A percentile compares a stretch with the other conserved stretches of the same genome.
These are phyloP conservation scores for Cladosporium sp. DNA, from an alignment of 2,329 filamentous ascomycete species.

Conservation along the genomic window DNA sequence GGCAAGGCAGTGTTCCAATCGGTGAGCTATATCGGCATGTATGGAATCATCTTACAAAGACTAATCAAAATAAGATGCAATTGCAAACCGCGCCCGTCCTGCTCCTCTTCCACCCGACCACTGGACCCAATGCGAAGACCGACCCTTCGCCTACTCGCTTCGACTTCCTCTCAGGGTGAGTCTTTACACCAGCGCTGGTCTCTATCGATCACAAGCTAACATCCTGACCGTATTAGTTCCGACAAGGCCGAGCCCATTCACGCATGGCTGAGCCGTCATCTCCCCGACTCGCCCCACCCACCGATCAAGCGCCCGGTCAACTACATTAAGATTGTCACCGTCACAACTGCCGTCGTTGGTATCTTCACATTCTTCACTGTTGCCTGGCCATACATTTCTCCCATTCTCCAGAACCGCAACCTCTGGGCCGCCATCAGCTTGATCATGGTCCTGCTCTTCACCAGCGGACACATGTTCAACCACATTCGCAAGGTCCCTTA, in stretches of 20 bases:
- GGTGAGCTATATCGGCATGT: conserved; percentile 48
- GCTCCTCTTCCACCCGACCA: conserved; percentile 79
- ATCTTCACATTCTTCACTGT: conserved; percentile 64
- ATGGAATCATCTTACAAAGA: not conserved
- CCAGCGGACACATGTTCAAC: conserved; percentile 98
- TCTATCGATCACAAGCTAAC: not conserved
- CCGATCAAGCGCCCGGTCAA: conserved; percentile 80
- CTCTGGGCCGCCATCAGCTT: conserved; percentile 89
- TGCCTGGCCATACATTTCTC: conserved; percentile 72
- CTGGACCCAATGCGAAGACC: conserved; percentile 70
- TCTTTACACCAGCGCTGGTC: conserved; percentile 2
- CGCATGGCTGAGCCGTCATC: conserved; percentile 71
- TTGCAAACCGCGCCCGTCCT: conserved; percentile 93
- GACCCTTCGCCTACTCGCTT: conserved; percentile 69
- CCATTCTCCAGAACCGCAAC: conserved; percentile 82
- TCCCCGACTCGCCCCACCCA: conserved; percentile 70
- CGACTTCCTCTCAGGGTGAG: conserved; percentile 79
- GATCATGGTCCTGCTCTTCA: conserved; percentile 87
- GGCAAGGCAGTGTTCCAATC: conserved; percentile 82
- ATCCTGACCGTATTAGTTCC: conserved; percentile 4
- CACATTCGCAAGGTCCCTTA: conserved; percentile 96
- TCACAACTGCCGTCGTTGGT: conserved; percentile 66
- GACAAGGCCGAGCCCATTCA: conserved; percentile 72
- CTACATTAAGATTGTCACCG: conserved; percentile 69
- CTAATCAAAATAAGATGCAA: conserved; percentile 60